A percentile compares a stretch with the other conserved stretches of the same genome.
Evolutionary conservation across 2,329 filamentous ascomycete species (phyloP).

Genomic region (Sclerotinia subarctica): DNA sequence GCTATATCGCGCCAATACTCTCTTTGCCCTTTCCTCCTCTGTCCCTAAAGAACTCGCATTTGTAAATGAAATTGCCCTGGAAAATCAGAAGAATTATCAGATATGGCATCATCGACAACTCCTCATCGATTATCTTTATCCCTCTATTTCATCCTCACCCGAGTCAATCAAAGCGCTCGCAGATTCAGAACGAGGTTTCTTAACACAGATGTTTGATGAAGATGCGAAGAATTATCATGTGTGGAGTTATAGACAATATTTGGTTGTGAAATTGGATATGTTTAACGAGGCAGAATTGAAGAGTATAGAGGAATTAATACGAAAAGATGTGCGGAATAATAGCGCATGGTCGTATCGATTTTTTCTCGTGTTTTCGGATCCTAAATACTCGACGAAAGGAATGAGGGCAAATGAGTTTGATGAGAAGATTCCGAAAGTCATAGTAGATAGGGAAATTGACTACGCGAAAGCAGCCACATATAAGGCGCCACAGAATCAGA

Average conservation of each 20-base stretch:
- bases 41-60: constrained; percentile 64
- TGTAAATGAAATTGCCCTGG: constrained; percentile 79
- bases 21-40: constrained; percentile 55
- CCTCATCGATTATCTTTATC: constrained; percentile 57
- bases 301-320: constrained; percentile 69
- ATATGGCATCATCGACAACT: constrained; percentile 81
- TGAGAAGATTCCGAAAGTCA: constrained; percentile 54
- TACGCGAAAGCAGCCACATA: constrained; percentile 72
- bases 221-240: constrained; percentile 99
- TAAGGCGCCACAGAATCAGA: constrained; percentile 88
- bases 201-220: constrained; percentile 73
- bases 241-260: constrained; percentile 86
- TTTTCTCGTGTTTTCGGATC: constrained; percentile 79
- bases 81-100: constrained; percentile 96
- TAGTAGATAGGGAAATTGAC: constrained; percentile 71
- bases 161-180: constrained; percentile 56
- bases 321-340: constrained; percentile 87
- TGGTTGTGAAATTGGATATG: constrained; percentile 63
- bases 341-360: constrained; percentile 97
- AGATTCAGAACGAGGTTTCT: constrained; percentile 68
- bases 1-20: constrained; percentile 84
- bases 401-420: constrained; percentile 52
- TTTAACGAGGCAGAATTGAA: constrained; percentile 62
- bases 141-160: constrained; percentile 58
- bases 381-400: constrained; percentile 47